Base-by-base conservation (phyloP, 2,329 filamentous ascomycete genomes). In the Trichoderma polysporum region DNA sequence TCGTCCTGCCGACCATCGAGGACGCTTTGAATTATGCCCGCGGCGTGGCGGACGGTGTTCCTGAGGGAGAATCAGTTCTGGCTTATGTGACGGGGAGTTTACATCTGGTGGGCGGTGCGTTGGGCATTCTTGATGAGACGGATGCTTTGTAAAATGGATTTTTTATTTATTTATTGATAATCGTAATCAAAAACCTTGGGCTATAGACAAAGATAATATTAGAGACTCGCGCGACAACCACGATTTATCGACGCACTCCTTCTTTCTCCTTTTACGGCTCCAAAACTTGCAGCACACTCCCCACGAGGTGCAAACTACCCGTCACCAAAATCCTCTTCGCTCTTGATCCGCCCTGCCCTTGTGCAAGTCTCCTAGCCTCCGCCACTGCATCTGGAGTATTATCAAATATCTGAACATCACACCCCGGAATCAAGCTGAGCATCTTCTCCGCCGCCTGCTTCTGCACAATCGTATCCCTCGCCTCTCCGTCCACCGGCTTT, bases 241-340 rank as follows among this genome's bases (percentile, higher is more conserved):
- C 37, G 4, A 22, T 52, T 12, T 6, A 39, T 39, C 19, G n/a
- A 22, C n/a, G 33, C 17, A 15, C 13, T 22, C 19, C 25, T 33
- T 6, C 13, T 39, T 35, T 19, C 4, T 22, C 2, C 6, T 19
- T 72, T 13, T 79, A 78, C 9, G 82, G 81, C 72, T 83, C 92
- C 67, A 96, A 77, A 1, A 91, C 88, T 76, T 91, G 89, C 61
- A 97, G 80, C 53, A 93, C 82, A 12, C 91, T 91, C 8, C 93
- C 93, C 1, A 94, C 92, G 45, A 97, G 83, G 81, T 97, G 91
- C 74, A 97, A 79, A 76, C 92, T 96, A 2, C 93, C 93, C 15
- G 93, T 97, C 10, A 92, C 89, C 64, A 97, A 79, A 0, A 90
- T 87, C 75, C 88, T 86, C 17, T 72, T 88, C 39, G n/a, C 37